Evolutionary conservation across 2,329 filamentous ascomycete species (phyloP).

Genomic region (Huntiella abstrusa): DNA sequence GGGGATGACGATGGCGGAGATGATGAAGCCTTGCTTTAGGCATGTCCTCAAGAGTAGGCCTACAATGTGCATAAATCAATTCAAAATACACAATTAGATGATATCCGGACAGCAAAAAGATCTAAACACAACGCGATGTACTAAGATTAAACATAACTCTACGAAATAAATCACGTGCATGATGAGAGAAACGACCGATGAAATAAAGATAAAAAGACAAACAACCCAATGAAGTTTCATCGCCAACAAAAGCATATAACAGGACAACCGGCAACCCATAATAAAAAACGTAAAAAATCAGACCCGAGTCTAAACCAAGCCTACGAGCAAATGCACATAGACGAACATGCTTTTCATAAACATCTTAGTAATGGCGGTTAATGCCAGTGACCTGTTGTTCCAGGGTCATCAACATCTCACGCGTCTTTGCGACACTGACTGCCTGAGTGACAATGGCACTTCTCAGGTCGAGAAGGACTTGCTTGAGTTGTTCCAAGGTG

Average conservation of each 20-base stretch:
- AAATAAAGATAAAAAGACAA: not conserved
- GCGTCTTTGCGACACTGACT: constrained; percentile 25
- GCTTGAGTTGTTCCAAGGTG: constrained; percentile 18
- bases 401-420: constrained; percentile 23
- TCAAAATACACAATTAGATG: too few species aligned
- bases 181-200: not conserved
- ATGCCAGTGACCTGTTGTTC: constrained; percentile 21
- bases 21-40: not conserved
- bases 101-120: too few species aligned
- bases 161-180: too few species aligned
- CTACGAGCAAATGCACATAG: too few species aligned
- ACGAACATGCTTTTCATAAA: too few species aligned
- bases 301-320: not conserved
- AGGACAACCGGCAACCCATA: not conserved
- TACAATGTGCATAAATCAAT: too few species aligned
- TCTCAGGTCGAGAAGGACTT: constrained; percentile 22
- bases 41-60: too few species aligned
- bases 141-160: too few species aligned
- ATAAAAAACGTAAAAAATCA: not conserved
- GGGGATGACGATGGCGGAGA: constrained; percentile 30
- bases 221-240: not conserved
- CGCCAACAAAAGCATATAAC: too few species aligned
- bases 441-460: constrained; percentile 24
- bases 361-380: not conserved
- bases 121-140: too few species aligned